A percentile compares a stretch with the other conserved stretches of the same genome.
Conservation (phyloP, 1,284 basidiomycete species). For the Takashimella tepidaria region DNA sequence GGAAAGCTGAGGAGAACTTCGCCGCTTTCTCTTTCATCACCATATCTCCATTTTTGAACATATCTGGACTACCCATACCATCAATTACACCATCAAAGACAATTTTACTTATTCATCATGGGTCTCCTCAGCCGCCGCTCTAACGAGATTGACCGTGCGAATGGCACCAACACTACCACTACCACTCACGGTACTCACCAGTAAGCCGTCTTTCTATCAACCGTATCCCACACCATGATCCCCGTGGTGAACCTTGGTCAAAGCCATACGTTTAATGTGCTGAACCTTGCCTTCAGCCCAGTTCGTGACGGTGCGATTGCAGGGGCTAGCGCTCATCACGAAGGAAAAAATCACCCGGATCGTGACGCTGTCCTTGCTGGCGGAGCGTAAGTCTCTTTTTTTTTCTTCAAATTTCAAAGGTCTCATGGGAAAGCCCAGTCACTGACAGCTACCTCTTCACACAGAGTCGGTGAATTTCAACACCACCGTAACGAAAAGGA, state of each 20-base stretch:
- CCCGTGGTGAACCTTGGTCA: too few species aligned
- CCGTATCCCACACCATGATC: too few species aligned
- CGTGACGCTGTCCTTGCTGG: not conserved
- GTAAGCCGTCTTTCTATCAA: not conserved
- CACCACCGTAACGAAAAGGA: not conserved
- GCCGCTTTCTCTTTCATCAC: too few species aligned
- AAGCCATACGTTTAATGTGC: too few species aligned
- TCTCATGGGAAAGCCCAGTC: too few species aligned
- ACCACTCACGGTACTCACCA: not conserved
- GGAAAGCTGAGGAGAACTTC: too few species aligned
- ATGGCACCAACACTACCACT: not conserved
- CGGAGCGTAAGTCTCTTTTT: not conserved
- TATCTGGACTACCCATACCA: too few species aligned
- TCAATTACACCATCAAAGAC: not conserved
- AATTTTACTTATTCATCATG: not conserved
- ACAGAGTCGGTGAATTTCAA: not conserved
- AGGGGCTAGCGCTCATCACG: not conserved
- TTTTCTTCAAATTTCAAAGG: slow-evolving; percentile 6
- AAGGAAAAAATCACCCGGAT: not conserved
- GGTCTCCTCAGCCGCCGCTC: not conserved
- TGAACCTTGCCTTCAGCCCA: not conserved
- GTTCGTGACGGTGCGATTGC: not conserved
- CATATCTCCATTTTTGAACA: too few species aligned
- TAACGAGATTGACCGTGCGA: not conserved
- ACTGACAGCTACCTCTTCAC: not conserved